Conservation (phyloP, 1,284 basidiomycete genomes). For the Ustilago sp. region DNA sequence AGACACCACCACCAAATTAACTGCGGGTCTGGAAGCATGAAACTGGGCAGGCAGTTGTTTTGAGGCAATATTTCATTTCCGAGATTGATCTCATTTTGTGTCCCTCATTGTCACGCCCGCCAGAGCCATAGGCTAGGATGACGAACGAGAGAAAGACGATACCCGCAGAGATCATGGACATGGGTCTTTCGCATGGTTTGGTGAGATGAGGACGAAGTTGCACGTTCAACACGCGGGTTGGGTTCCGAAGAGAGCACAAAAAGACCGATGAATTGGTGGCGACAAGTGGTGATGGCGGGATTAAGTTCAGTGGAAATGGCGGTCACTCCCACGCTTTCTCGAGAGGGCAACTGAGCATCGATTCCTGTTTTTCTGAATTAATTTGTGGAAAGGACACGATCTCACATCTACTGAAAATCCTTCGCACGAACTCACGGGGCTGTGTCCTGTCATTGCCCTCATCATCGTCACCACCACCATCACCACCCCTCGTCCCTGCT, state of each 20-base stretch:
- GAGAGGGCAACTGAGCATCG: neutral
- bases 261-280: neutral
- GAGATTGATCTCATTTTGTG: neutral
- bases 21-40: too few species aligned
- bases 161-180: neutral
- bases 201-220: neutral
- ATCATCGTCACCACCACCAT: slow-evolving; percentile 5
- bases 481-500: neutral
- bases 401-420: neutral
- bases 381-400: neutral
- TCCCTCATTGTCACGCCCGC: neutral
- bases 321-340: neutral
- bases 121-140: neutral
- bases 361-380: neutral
- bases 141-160: neutral
- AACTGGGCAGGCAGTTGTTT: neutral
- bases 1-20: neutral
- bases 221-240: too few species aligned
- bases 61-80: neutral
- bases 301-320: neutral
- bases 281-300: neutral
- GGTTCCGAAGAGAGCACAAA: neutral
- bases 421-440: slow-evolving; percentile 11
- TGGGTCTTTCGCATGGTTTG: too few species aligned
- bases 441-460: slow-evolving; percentile 6